These are phyloP conservation scores for Sequoia sempervirens DNA, from an alignment of 75 land plant species.

Conservation along the genomic window DNA sequence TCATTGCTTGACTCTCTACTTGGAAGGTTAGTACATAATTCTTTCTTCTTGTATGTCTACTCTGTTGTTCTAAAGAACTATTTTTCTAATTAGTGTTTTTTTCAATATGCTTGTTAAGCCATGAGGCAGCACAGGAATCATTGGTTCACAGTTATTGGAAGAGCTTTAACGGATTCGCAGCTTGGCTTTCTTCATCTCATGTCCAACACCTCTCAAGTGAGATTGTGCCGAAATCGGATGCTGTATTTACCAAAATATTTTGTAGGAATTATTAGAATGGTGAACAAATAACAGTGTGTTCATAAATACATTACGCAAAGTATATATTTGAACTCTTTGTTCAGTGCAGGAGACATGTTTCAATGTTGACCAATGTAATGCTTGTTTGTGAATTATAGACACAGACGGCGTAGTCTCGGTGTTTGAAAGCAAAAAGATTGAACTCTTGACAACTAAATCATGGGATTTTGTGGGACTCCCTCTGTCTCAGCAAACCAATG, in stretches of 20 bases:
- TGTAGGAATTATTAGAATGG: no score
- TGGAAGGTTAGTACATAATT: background rate
- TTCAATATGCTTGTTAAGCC: background rate
- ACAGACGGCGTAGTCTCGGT: conserved; percentile 53
- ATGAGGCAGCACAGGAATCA: conserved; percentile 14
- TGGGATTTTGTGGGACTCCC: conserved; percentile 55
- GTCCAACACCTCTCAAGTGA: conserved; percentile 2
- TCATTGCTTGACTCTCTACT: background rate
- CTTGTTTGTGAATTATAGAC: conserved; percentile 17
- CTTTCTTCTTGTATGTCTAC: background rate
- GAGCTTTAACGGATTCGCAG: conserved; percentile 36
- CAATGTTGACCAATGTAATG: no score
- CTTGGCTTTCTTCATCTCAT: conserved; percentile 13
- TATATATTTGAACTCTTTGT: background rate
- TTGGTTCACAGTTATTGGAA: conserved; percentile 34
- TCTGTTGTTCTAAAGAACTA: background rate
- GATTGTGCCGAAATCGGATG: background rate
- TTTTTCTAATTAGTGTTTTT: background rate
- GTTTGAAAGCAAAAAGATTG: conserved; percentile 24
- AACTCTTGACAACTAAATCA: conserved; percentile 38
- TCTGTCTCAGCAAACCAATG: conserved; percentile 2
- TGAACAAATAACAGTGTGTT: no score
- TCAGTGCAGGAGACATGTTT: no score
- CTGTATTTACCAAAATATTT: no score
- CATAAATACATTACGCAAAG: no score